Base-by-base conservation (phyloP, 2,329 filamentous ascomycete genomes). In the Endothia cerciana region DNA sequence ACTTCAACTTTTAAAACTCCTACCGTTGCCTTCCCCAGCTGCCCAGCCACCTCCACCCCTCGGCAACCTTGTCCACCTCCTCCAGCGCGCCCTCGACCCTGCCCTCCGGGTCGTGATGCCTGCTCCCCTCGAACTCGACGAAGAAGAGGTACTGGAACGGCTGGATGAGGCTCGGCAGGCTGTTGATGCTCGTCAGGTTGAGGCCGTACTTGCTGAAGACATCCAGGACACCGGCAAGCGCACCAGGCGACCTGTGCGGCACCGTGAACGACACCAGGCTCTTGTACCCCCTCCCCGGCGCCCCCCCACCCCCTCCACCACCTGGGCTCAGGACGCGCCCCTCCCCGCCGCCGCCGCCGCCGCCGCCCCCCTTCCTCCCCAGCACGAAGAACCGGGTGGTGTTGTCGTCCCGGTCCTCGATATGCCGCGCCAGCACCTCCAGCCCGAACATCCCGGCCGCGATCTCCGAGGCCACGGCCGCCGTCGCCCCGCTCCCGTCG, bases 71-170 rank as follows among this genome's bases (percentile, higher is more conserved):
- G 1, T 78, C 79, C 70, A 93, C 80, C 69, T 85, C 84, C 60
- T 79, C 79, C 74, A 94, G 76, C 33, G 88, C 90, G 28, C 77
- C 78, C 66, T 85, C 82, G 19, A 93, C 89, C 68, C 82, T 81
- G 3, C 83, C 85, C 62, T 84, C 81, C 2, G 82, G 81, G 71
- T 87, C 87, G 59, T 78, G 76, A 64, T 76, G 72, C 70, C 78
- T 79, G 75, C 87, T 84, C 1, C 91, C 90, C 75, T 91, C 86
- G 72, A 97, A 93, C 81, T 98, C 94, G 38, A 97, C 89, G 74
- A 98, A 94, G 80, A 98, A 97, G 45, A 97, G 86, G 79, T 98
- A 98, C 75, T 96, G 89, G 87, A 97, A 98, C 25, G 91, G 87
- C 71, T 82, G 80, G 47, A 85, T 81, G 64, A 91, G 85, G 72